Evolutionary conservation across 1,284 basidiomycete species (phyloP), one percentile per base, ranked within the genome.

Genomic region (Porogramme epimiltina): DNA sequence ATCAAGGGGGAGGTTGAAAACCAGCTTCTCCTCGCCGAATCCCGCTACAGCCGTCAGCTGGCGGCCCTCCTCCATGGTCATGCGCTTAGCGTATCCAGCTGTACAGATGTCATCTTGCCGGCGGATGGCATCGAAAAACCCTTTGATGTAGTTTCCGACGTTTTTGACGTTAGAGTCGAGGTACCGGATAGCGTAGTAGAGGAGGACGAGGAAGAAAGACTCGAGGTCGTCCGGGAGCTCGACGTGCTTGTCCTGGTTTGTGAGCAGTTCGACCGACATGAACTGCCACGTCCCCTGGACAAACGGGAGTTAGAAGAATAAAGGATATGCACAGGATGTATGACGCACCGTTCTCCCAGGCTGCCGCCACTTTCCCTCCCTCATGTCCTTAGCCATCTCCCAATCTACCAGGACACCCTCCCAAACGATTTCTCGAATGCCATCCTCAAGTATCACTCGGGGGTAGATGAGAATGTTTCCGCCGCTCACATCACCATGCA

Each of bases 401-500:
- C 45, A 52, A 33, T 52, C 51, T 2, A 24, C 42, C 16, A 52
- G 51, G 10, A 52, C 11, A 2, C 51, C 51, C 9, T 19, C 9
- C 45, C 41, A 52, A 11, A 10, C 18, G 11, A 8, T 22, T 0
- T 42, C 4, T 16, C n/a, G 34, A 2, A 40, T 25, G 37, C 2
- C 18, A 1, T 25, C 22, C 8, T 9, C 16, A 5, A 10, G 8
- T 9, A 5, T 37, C 9, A 37, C 34, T 5, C 8, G 9, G 5
- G 34, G 34, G 36, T 45, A 50, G 0, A 50, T 16, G 6, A 50
- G 37, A 24, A 49, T 43, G 31, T 57, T 52, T 3, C 55, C 51
- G 9, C 37, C 44, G 20, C 55, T 56, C 19, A 56, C 47, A 24
- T 56, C 55, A 6, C 55, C 45, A 20, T 56, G 55, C 0, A 56